A percentile compares a stretch with the other conserved stretches of the same genome.
phyloP scores from a whole-genome alignment of 2,329 filamentous ascomycete genomes.

The Elsinoe batatas region DNA sequence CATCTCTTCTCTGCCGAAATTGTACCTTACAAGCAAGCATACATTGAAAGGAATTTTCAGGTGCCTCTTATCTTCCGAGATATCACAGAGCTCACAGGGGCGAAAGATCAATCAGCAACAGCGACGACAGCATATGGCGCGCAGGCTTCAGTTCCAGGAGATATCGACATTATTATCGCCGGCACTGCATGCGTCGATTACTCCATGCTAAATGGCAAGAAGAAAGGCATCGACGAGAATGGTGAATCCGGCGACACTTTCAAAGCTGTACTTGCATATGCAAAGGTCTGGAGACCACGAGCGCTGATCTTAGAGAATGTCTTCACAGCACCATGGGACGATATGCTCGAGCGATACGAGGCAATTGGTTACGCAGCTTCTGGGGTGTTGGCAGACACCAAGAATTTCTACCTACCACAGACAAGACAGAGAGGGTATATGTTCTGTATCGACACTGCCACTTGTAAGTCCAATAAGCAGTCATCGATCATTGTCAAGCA shows the following conservation, averaged over 20 bases:
- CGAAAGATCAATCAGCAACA: constrained; percentile 17
- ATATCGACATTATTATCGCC: constrained; percentile 57
- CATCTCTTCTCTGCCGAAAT: constrained; percentile 40
- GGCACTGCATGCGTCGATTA: constrained; percentile 71
- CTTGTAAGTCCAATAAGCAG: constrained; percentile 10
- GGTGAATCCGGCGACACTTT: constrained; percentile 61
- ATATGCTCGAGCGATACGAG: constrained; percentile 31
- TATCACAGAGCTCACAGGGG: constrained; percentile 31
- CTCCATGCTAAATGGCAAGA: constrained; percentile 52
- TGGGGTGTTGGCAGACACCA: constrained; percentile 51
- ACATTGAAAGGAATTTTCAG: constrained; percentile 38
- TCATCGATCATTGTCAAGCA: constrained; percentile 14
- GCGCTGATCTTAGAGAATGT: constrained; percentile 69
- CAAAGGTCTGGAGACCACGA: constrained; percentile 44
- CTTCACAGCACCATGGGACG: constrained; percentile 48
- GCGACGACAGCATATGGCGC: constrained; percentile 57
- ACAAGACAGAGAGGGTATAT: constrained; percentile 35
- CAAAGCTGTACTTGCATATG: constrained; percentile 50
- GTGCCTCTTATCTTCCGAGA: constrained; percentile 36
- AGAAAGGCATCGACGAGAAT: constrained; percentile 41
- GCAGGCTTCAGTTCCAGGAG: constrained; percentile 44
- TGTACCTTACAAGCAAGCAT: constrained; percentile 37
- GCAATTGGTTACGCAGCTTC: constrained; percentile 47
- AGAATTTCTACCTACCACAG: constrained; percentile 64
- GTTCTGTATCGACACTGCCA: constrained; percentile 32